These are phyloP conservation scores for Candida labiduridarum DNA, from an alignment of 1,139 yeast species.

Conservation along the genomic window DNA sequence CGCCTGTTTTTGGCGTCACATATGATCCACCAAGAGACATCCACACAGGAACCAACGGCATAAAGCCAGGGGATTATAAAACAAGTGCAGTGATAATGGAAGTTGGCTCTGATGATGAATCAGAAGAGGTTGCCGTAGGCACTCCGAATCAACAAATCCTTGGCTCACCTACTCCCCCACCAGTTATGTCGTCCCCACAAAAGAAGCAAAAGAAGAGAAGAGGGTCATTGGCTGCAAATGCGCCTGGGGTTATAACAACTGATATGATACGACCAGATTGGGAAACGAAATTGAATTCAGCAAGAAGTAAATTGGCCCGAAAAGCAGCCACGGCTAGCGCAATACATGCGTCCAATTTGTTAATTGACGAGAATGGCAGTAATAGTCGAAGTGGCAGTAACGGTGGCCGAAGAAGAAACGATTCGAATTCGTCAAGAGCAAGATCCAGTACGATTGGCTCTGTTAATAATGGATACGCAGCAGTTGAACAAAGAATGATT, in stretches of 20 bases:
- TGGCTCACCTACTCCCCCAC: constrained; percentile 10
- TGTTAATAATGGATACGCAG: constrained; percentile 19
- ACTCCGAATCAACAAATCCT: constrained; percentile 12
- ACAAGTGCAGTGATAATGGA: constrained; percentile 7
- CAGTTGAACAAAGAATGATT: constrained; percentile 76
- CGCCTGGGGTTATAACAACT: constrained; percentile 70
- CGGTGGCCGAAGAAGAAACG: constrained; percentile 16
- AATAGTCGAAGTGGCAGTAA: constrained; percentile 3
- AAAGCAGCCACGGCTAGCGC: constrained; percentile 94
- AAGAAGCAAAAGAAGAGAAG: constrained; percentile 22
- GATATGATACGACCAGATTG: constrained; percentile 92
- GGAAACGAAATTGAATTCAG: constrained; percentile 72
- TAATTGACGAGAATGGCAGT: constrained; percentile 30
- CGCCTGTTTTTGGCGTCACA: constrained; percentile 81
- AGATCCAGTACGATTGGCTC: neutral
- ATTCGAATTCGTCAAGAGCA: constrained; percentile 12
- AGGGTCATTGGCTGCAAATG: constrained; percentile 58
- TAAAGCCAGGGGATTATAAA: constrained; percentile 38
- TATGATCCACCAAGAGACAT: constrained; percentile 65
- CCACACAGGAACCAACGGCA: constrained; percentile 57
- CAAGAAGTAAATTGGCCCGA: constrained; percentile 77
- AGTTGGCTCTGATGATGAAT: constrained; percentile 11
- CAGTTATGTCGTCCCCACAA: constrained; percentile 3
- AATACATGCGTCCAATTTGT: constrained; percentile 77
- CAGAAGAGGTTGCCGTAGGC: constrained; percentile 2